A percentile compares a stretch with the other conserved stretches of the same genome.
These are phyloP conservation scores for Scytalidium lignicola DNA, from an alignment of 2,329 filamentous ascomycete species.

Conservation along the genomic window DNA sequence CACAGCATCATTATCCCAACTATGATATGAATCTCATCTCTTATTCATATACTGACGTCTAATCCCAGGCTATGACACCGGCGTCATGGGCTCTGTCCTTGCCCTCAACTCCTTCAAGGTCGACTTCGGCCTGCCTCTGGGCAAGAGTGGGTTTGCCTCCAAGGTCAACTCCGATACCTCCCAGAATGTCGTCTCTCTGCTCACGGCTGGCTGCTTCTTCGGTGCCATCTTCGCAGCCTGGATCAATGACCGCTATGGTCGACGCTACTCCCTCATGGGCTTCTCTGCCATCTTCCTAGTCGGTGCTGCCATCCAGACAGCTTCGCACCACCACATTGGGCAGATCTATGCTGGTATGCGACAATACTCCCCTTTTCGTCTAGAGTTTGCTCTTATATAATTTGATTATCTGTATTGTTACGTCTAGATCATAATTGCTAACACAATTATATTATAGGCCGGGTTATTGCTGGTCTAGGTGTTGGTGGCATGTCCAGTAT, in stretches of 20 bases:
- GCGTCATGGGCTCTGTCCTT: constrained; percentile 21
- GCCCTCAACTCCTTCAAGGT: constrained; percentile 17
- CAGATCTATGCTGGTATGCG: constrained; percentile 35
- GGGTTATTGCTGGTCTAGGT: constrained; percentile 42
- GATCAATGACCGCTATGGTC: constrained; percentile 38
- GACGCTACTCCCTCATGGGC: constrained; percentile 39
- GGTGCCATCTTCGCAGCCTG: constrained; percentile 45
- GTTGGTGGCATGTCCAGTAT: constrained; percentile 40
- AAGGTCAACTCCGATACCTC: constrained; percentile 13
- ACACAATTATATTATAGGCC: constrained; percentile 36
- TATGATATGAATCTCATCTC: too few species aligned
- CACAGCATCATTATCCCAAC: too few species aligned
- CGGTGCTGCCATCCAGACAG: constrained; percentile 39
- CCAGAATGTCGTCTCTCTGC: constrained; percentile 40
- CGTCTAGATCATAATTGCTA: not conserved
- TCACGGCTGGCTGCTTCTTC: constrained; percentile 46
- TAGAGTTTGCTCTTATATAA: too few species aligned
- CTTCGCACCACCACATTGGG: constrained; percentile 37
- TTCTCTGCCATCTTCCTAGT: constrained; percentile 36
- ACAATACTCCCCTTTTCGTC: too few species aligned
- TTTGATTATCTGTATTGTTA: too few species aligned
- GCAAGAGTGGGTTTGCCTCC: constrained; percentile 12
- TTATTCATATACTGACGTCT: not conserved
- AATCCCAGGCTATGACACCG: constrained; percentile 19
- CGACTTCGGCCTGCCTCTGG: constrained; percentile 18